phyloP scores from a whole-genome alignment of 345 rosid genomes.

The Euphorbia pulcherrima region DNA sequence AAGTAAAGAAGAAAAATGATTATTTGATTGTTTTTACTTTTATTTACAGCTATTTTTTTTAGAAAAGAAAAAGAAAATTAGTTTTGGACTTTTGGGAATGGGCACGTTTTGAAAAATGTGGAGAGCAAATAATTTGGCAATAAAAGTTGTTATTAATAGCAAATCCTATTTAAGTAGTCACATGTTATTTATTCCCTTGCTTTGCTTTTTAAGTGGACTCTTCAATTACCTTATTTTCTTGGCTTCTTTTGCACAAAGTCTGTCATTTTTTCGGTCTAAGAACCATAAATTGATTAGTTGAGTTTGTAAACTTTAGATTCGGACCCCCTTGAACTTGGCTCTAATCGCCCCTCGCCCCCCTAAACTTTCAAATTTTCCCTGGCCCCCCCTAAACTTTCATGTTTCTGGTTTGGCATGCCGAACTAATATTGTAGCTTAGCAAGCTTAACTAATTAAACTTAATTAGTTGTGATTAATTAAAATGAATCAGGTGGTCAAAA shows the following conservation, averaged over 20 bases:
- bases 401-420: neutral
- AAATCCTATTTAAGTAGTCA: constrained; percentile 25
- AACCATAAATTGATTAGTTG: too few relatives aligned
- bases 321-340: constrained; percentile 10
- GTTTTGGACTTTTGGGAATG: too few relatives aligned
- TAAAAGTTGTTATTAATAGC: constrained; percentile 33
- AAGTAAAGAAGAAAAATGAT: neutral
- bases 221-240: constrained; percentile 31
- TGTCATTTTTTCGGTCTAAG: constrained; percentile 17
- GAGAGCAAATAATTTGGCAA: constrained; percentile 16
- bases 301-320: too few relatives aligned
- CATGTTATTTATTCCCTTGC: constrained; percentile 28
- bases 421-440: too few relatives aligned
- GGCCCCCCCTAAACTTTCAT: neutral
- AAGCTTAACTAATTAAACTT: too few relatives aligned
- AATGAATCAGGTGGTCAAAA: constrained; percentile 66
- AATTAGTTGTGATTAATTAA: too few relatives aligned
- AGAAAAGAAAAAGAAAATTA: neutral
- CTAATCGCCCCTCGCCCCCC: too few relatives aligned
- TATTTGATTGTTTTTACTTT: neutral
- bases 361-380: too few relatives aligned
- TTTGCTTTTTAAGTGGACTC: constrained; percentile 39
- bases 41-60: constrained; percentile 11
- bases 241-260: constrained; percentile 24
- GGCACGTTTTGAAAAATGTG: constrained; percentile 15